Evolutionary conservation across 2,329 filamentous ascomycete genomes (phyloP).

Genomic region (Raffaelea ambrosiae): DNA sequence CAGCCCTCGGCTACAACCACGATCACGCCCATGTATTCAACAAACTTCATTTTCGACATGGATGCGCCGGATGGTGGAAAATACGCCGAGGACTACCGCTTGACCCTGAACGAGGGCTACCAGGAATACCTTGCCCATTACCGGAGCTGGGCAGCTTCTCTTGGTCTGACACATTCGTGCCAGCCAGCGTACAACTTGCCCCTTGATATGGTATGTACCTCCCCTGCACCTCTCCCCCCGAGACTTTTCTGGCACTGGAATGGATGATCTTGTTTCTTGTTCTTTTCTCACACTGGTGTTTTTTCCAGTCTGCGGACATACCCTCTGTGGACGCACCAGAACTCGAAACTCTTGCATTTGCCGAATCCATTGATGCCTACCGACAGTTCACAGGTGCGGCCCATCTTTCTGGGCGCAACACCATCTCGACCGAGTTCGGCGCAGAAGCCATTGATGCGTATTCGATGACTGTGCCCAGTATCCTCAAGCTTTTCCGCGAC

Average conservation of each 20-base stretch:
- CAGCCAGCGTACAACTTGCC: constrained; percentile 20
- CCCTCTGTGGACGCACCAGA: constrained; percentile 15
- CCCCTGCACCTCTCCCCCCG: neutral
- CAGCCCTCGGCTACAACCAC: constrained; percentile 15
- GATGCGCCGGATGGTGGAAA: constrained; percentile 9
- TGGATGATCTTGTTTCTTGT: no score
- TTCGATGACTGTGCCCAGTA: constrained; percentile 15
- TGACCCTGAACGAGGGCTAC: constrained; percentile 9
- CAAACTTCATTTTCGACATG: constrained; percentile 11
- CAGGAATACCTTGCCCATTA: constrained; percentile 21
- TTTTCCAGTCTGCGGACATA: constrained; percentile 5
- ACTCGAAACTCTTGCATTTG: constrained; percentile 17
- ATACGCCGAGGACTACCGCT: constrained; percentile 16
- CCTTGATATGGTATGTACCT: constrained; percentile 14
- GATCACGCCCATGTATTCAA: no score
- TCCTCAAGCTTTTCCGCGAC: constrained; percentile 9
- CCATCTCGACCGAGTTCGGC: constrained; percentile 18
- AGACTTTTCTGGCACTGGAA: no score
- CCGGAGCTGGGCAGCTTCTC: constrained; percentile 20
- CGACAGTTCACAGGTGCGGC: constrained; percentile 16
- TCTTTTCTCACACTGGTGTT: no score
- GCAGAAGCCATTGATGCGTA: constrained; percentile 8
- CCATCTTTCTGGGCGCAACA: constrained; percentile 12
- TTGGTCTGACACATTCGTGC: constrained; percentile 13
- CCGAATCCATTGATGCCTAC: constrained; percentile 14